A percentile compares a stretch with the other conserved stretches of the same genome.
These are phyloP conservation scores for Hyparrhenia diplandra DNA, from an alignment of 176 grass and related monocot genomes.

Conservation along the genomic window DNA sequence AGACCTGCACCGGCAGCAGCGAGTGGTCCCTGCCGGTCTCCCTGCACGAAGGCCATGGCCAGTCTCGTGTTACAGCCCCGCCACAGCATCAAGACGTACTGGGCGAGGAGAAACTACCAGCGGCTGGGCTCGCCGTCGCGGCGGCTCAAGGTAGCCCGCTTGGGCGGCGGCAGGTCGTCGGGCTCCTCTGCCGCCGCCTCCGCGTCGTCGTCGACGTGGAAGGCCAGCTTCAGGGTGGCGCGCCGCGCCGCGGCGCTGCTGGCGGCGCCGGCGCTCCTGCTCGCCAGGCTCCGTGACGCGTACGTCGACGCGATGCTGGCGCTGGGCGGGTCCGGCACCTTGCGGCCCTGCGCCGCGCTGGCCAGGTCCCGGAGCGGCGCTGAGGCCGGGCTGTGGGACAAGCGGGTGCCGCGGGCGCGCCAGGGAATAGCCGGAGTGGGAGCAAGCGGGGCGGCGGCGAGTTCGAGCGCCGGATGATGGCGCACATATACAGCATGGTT, in stretches of 20 bases:
- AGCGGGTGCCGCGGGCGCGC: slow-evolving; percentile 34
- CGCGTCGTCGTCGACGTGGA: background rate
- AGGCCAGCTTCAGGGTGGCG: background rate
- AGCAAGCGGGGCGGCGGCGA: slow-evolving; percentile 16
- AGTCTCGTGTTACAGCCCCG: slow-evolving; percentile 34
- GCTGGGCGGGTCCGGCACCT: slow-evolving; percentile 16
- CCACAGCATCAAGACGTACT: slow-evolving; percentile 48
- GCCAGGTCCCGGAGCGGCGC: slow-evolving; percentile 16
- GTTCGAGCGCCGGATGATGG: slow-evolving; percentile 59
- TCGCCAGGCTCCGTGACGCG: slow-evolving; percentile 31
- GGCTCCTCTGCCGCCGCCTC: background rate
- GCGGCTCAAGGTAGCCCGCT: slow-evolving; percentile 31
- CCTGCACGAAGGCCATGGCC: slow-evolving; percentile 28
- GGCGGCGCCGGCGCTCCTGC: slow-evolving; percentile 29
- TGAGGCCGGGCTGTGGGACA: slow-evolving; percentile 30
- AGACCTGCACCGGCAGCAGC: background rate
- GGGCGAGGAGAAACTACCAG: slow-evolving; percentile 45
- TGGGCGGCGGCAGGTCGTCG: slow-evolving; percentile 5
- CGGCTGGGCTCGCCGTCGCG: slow-evolving; percentile 40
- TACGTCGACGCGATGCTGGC: slow-evolving; percentile 57
- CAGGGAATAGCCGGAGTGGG: background rate
- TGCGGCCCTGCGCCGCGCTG: slow-evolving; percentile 22
- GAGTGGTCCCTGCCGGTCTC: too few relatives aligned
- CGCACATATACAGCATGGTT: slow-evolving; percentile 43
- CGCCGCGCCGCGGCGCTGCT: slow-evolving; percentile 7